phyloP scores from a whole-genome alignment of 345 rosid genomes.

The Dimocarpus longan region DNA sequence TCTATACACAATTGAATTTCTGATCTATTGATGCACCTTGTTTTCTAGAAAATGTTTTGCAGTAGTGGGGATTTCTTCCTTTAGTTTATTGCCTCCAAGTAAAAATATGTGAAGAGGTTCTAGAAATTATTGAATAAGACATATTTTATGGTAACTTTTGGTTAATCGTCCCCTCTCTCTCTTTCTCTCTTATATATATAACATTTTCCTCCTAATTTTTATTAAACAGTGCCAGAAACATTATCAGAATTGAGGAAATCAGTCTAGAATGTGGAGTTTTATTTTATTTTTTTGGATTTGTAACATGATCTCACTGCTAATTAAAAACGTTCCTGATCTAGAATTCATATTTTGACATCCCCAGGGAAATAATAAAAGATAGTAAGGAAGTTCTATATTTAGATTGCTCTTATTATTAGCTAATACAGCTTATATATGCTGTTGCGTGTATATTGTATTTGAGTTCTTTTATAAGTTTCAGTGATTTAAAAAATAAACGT shows the following conservation, averaged over 20 bases:
- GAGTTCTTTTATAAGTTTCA: background rate
- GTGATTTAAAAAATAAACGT: background rate
- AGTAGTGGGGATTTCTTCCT: background rate
- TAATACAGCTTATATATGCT: background rate
- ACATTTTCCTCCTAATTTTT: too few species aligned
- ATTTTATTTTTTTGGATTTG: background rate
- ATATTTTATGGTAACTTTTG: background rate
- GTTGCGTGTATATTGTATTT: background rate
- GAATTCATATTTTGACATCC: background rate
- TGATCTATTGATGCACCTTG: background rate
- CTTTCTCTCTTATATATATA: too few species aligned
- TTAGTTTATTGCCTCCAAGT: too few species aligned
- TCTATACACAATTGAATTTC: slow-evolving; percentile 1
- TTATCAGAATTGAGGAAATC: background rate
- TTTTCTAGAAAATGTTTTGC: background rate
- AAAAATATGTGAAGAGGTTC: too few species aligned
- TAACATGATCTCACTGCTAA: too few species aligned
- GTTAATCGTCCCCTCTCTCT: background rate
- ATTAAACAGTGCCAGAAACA: too few species aligned
- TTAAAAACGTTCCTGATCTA: background rate
- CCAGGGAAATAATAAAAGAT: too few species aligned
- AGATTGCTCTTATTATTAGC: background rate
- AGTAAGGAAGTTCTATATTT: background rate
- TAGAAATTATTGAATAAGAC: background rate
- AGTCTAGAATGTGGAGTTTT: background rate